Percentiles rank a stretch among this genome's conserved stretches.
phyloP scores from a whole-genome alignment of 176 grass and related monocot genomes.

The Raddia guianensis region DNA sequence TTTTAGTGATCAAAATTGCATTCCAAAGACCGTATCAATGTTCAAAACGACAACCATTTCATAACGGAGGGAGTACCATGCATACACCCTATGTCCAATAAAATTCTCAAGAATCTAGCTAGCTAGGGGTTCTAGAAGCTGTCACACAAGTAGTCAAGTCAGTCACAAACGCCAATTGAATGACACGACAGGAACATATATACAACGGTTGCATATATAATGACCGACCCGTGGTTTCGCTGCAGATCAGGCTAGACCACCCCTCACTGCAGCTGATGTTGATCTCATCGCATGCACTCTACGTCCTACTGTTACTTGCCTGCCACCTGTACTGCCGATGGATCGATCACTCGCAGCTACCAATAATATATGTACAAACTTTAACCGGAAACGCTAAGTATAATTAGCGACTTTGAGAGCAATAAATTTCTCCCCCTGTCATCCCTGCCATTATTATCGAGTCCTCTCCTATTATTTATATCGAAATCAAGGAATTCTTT shows the following conservation, averaged over 20 bases:
- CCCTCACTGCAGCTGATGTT: neutral
- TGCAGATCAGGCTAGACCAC: neutral
- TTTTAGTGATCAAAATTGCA: too few species aligned
- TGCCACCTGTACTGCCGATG: neutral
- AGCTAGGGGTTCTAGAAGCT: neutral
- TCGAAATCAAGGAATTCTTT: too few species aligned
- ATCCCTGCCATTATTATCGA: too few species aligned
- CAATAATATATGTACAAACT: neutral
- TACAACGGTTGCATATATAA: neutral
- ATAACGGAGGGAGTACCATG: too few species aligned
- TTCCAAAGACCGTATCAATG: too few species aligned
- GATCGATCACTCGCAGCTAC: neutral
- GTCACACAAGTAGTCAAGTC: neutral
- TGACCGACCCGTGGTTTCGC: neutral
- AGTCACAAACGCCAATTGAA: neutral
- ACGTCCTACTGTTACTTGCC: neutral
- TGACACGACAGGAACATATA: neutral
- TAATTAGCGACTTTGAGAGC: neutral
- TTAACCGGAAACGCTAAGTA: neutral
- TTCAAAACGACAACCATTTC: too few species aligned
- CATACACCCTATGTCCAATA: neutral
- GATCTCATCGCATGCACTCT: neutral
- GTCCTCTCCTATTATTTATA: too few species aligned
- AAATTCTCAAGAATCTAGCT: neutral
- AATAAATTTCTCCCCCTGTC: neutral